Evolutionary conservation across 2,329 filamentous ascomycete species (phyloP).

Genomic region (Cladosporium sp.): DNA sequence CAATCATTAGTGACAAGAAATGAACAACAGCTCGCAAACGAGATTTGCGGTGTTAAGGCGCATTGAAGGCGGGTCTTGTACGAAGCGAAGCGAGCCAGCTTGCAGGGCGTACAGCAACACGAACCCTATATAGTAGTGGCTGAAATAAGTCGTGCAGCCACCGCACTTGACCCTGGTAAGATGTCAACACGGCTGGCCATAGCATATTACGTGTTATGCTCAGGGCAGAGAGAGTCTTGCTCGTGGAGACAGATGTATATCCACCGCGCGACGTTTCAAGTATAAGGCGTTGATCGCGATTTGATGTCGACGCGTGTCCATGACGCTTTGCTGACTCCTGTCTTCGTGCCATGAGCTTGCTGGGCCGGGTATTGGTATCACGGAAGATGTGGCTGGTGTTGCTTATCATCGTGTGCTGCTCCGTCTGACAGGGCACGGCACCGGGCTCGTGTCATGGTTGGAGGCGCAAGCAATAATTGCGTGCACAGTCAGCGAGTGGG

Average conservation of each 20-base stretch:
- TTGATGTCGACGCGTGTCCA: neutral
- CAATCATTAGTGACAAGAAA: neutral
- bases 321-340: neutral
- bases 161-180: neutral
- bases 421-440: neutral
- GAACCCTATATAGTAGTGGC: constrained; percentile 2
- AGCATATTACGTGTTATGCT: neutral
- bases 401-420: neutral
- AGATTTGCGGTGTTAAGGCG: neutral
- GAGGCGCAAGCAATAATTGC: constrained; percentile 1
- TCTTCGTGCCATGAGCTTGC: neutral
- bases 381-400: neutral
- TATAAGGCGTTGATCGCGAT: neutral
- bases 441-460: neutral
- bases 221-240: neutral
- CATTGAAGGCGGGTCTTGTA: neutral
- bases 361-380: neutral
- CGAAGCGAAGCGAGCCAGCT: constrained; percentile 1
- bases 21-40: neutral
- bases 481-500: neutral
- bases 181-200: neutral
- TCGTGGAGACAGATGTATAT: neutral
- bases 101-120: neutral
- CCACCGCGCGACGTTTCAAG: neutral
- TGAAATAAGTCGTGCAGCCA: constrained; percentile 6